Evolutionary conservation across 805 yeast genomes (phyloP), one percentile per base, ranked within the genome.

Genomic region (Candida rishiriensis): DNA sequence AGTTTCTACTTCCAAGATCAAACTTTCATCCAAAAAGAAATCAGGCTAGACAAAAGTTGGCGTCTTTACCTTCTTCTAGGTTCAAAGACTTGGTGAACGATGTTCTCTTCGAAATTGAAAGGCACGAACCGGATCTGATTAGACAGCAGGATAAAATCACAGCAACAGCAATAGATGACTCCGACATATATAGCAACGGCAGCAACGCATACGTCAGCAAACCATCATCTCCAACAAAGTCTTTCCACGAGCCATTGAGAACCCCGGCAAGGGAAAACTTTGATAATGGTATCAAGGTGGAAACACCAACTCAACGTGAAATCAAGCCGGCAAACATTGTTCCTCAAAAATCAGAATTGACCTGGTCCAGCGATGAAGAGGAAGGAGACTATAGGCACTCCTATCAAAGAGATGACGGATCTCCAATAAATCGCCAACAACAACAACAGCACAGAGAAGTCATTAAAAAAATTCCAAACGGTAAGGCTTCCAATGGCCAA

Each of bases 81-180:
- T 93, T 93, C 68, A 83, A 83, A 54, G 99, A 91, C 61, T 76
- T 93, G 61, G 95, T 88, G 15, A 82, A 85, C 46, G 99, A 93
- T 61, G 89, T 93, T 36, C 71, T 85, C 36, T 87, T 70, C 61
- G 99, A 93, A 64, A 86, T 89, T 40, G 88, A 85, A 57, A 77
- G 96, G 35, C 55, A 63, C 38, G 57, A 54, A 29, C 47, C 56
- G 5, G 48, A 46, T 11, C 37, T 40, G 15, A 53, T 53, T 21
- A 43, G 46, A 14, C 37, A 46, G 15, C 46, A 46, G 13, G 48
- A 51, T 39, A 40, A 49, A 37, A 34, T 52, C 15, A 41, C 53
- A 11, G 45, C 44, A 18, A 38, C 47, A 12, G 50, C 44, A 1
- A 40, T 50, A n/a, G 40, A 45, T 29, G 52, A 50, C 11, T 16